Base-by-base conservation (phyloP, 371 early-diverging fungal genomes). In the Mortierella polycephala region DNA sequence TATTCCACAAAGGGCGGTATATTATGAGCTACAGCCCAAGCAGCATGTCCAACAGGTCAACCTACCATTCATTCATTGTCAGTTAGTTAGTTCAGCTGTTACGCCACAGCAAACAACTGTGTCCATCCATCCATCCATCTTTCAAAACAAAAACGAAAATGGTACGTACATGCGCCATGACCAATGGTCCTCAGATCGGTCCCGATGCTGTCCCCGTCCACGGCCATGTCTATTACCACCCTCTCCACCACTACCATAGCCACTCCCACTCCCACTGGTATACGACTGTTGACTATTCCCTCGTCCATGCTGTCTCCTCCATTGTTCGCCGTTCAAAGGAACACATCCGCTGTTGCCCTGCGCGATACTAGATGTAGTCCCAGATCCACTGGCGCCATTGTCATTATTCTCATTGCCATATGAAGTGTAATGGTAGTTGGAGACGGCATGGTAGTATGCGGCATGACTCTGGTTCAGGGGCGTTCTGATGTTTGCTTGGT, bases 401-500 rank as follows among this genome's bases (percentile, higher is more conserved):
- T 11, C 53, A 45, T 58, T 8, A 12, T 57, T 44, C 14, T 30
- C 45, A 16, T 55, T 46, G 53, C 57, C 51, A n/a, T 65, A 53
- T 41, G 67, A 71, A 4, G 71, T 63, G 57, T 71, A 76, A 7
- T 63, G 63, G 40, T 76, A 67, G 13, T 71, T 76, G 14, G 76
- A 67, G 12, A 71, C 67, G 7, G 71, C 58, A 53, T 76, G 76
- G 57, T 76, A 76, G 42, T 76, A 76, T 0, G 76, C 67, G 21
- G 76, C 68, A 71, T 76, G 76, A 41, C 76, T 71, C 49, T 67
- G 75, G 30, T 67, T 62, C 45, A 55, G 7, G 5, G 70, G 60
- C 16, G 70, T 61, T 6, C 64, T n/a, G 14, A 45, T 16, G 23
- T 54, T 49, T 11, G 60, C 45, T 16, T 60, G 65, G 16, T 44